Evolutionary conservation across 331 rosid genomes (phyloP), one percentile per base, ranked within the genome.

Genomic region (Quercus tomentella): DNA sequence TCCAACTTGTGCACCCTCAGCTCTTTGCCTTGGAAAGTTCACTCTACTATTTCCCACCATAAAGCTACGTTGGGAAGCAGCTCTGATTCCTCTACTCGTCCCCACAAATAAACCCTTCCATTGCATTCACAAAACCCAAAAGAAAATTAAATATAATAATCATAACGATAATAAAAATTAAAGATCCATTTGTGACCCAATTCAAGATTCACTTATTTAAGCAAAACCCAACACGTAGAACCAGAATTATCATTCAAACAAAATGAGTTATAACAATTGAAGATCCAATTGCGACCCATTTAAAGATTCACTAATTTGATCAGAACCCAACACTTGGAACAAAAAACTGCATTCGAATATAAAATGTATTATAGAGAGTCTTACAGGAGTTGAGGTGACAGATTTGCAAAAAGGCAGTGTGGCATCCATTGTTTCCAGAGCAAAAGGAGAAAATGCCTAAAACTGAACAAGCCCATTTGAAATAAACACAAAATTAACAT

Each of bases 11-110:
- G 81, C 76, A 26, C 86, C 86, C 51, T 70, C 85, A 79, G 85
- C 81, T 80, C 77, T 81, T 85, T 89, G 97, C 66, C 78, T 83
- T 1, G 93, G 87, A 76, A 91, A 89, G 74, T 35, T 80, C 56
- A 91, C 76, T 69, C 76, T 90, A 54, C 70, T 86, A 54, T 73
- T 87, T 57, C 88, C 93, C 20, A 78, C 84, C 81, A 88, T 72
- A 81, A 95, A 89, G 76, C 84, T 85, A 79, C 93, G 91, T 76
- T 89, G 98, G 5, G 94, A 87, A 83, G 89, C 90, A 83, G 89
- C 90, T 84, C 83, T 82, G 43, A 86, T 82, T 74, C 89, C 90
- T 79, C 79, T 60, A 37, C 82, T 83, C 51, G 76, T 87, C 68
- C 88, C 88, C 60, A 76, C 72, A 79, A 89, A 89, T 31, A 90